Conservation (phyloP, 192 early-diverging fungal species). For the Backusella mclennaniae region DNA sequence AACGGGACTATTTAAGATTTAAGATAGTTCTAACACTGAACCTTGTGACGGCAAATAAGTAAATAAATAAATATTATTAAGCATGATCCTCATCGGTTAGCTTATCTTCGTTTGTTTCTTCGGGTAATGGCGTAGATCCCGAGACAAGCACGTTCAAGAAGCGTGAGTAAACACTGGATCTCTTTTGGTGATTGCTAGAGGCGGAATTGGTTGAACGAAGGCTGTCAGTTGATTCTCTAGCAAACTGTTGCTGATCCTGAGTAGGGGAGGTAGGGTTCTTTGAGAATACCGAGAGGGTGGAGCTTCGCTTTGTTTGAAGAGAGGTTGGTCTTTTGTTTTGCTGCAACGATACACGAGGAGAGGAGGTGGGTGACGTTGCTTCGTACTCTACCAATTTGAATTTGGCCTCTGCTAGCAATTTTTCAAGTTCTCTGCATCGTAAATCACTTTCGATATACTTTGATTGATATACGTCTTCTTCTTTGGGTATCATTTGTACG, state of each 20-base stretch:
- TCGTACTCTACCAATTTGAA: constrained; percentile 35
- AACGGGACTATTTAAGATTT: too few relatives aligned
- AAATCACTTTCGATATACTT: constrained; percentile 37
- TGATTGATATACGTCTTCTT: constrained; percentile 24
- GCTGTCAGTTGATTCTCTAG: constrained; percentile 27
- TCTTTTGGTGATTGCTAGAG: constrained; percentile 10
- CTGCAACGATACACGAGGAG: constrained; percentile 21
- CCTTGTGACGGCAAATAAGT: neutral
- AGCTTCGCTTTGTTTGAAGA: constrained; percentile 3
- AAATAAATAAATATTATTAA: neutral
- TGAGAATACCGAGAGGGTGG: constrained; percentile 6
- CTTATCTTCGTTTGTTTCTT: neutral
- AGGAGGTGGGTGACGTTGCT: constrained; percentile 17
- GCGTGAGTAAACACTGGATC: constrained; percentile 32
- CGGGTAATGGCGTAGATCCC: neutral
- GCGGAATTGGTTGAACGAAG: constrained; percentile 16
- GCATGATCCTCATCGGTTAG: neutral
- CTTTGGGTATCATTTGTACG: constrained; percentile 16
- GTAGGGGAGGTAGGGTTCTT: constrained; percentile 13
- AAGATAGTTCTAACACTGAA: neutral
- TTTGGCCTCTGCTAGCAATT: constrained; percentile 40
- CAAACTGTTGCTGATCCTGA: neutral
- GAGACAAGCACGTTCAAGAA: constrained; percentile 25
- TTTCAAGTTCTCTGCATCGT: constrained; percentile 39
- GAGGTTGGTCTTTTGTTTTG: constrained; percentile 8